Evolutionary conservation across 2,329 filamentous ascomycete species (phyloP).

Genomic region (Fusarium sp.): DNA sequence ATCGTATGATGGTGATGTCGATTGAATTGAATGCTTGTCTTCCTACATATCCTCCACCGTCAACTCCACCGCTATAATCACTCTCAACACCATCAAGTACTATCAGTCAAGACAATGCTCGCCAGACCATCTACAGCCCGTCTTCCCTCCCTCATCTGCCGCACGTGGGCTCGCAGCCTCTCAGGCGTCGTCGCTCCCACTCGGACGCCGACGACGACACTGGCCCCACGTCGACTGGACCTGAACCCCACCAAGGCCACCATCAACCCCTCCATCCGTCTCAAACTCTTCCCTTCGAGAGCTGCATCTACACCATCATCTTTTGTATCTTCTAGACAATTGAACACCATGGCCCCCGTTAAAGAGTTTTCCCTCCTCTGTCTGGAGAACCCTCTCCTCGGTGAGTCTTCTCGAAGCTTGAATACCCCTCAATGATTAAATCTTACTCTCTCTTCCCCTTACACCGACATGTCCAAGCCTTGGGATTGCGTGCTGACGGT

Average conservation of each 20-base stretch:
- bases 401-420: conserved; percentile 60
- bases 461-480: conserved; percentile 10
- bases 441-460: conserved; percentile 5
- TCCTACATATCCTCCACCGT: not conserved
- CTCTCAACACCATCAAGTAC: not conserved
- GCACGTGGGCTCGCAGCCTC: conserved; percentile 43
- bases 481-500: conserved; percentile 33
- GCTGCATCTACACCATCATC: conserved; percentile 24
- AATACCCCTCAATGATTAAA: conserved; percentile 1
- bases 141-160: conserved; percentile 23
- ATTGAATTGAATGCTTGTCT: not conserved
- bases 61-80: not conserved
- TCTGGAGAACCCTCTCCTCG: conserved; percentile 97
- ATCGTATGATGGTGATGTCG: conserved; percentile 9
- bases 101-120: conserved; percentile 15
- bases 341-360: conserved; percentile 73
- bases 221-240: conserved; percentile 35
- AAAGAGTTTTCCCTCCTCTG: conserved; percentile 92
- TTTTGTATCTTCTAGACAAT: conserved; percentile 32
- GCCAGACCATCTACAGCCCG: conserved; percentile 19
- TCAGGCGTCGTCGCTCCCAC: conserved; percentile 36
- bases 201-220: conserved; percentile 42
- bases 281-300: conserved; percentile 46
- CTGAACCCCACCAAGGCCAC: conserved; percentile 38
- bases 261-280: conserved; percentile 43